Evolutionary conservation across 805 yeast species (phyloP).

Genomic region (Blastobotrys peoriensis): DNA sequence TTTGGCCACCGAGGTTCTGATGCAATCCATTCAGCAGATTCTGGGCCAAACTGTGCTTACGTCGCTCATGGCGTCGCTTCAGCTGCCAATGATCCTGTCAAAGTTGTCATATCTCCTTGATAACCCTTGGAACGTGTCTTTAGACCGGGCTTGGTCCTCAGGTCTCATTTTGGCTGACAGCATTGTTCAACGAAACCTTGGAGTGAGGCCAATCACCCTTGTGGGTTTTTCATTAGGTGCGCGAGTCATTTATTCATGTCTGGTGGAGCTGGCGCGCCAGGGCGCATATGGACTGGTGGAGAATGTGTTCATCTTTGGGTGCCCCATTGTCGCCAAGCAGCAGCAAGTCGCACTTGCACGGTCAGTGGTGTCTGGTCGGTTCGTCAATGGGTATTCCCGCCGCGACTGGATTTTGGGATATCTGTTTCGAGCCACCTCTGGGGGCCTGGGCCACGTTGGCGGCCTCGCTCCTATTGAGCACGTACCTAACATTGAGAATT

Average conservation of each 20-base stretch:
- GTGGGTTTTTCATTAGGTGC: constrained; percentile 95
- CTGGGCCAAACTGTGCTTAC: constrained; percentile 85
- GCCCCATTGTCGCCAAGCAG: constrained; percentile 72
- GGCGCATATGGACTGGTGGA: constrained; percentile 88
- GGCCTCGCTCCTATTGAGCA: constrained; percentile 73
- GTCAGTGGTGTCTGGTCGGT: constrained; percentile 82
- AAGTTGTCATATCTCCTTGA: constrained; percentile 85
- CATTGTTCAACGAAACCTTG: constrained; percentile 75
- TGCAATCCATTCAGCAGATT: constrained; percentile 91
- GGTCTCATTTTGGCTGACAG: constrained; percentile 91
- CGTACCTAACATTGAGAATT: constrained; percentile 59
- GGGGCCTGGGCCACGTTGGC: constrained; percentile 86
- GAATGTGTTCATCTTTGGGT: constrained; percentile 80
- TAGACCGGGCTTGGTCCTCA: constrained; percentile 96
- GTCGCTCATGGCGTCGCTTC: constrained; percentile 88
- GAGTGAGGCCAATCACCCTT: constrained; percentile 84
- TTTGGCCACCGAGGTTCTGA: constrained; percentile 86
- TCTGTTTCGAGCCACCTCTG: constrained; percentile 89
- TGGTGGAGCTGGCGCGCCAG: constrained; percentile 74
- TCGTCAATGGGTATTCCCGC: constrained; percentile 82
- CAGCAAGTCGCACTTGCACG: constrained; percentile 76
- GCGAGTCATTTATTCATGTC: constrained; percentile 82
- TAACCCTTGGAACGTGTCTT: constrained; percentile 96
- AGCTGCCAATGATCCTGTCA: constrained; percentile 84
- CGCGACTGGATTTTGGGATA: constrained; percentile 97